Conservation (phyloP, 2,329 filamentous ascomycete species). For the Botrytis cinerea region DNA sequence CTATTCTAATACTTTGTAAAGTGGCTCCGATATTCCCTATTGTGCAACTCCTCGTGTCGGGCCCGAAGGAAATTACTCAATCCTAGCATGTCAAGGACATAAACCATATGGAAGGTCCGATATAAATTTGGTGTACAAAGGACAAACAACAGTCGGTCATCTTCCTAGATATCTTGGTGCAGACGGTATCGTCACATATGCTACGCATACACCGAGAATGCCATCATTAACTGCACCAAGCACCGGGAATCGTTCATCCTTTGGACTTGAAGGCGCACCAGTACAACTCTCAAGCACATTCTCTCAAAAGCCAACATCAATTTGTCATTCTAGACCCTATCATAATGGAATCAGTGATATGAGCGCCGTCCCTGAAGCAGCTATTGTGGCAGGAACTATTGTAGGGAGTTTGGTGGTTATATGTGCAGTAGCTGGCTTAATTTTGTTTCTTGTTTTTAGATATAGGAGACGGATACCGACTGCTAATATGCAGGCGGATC, state of each 20-base stretch:
- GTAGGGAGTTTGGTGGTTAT: slow-evolving; percentile 6
- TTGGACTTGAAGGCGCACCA: not conserved
- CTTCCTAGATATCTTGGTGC: slow-evolving; percentile 26
- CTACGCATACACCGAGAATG: slow-evolving; percentile 17
- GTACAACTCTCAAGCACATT: not conserved
- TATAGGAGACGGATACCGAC: not conserved
- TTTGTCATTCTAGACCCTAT: not conserved
- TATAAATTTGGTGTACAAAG: slow-evolving; percentile 12
- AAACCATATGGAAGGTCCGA: slow-evolving; percentile 12
- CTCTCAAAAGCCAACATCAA: not conserved
- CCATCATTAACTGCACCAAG: not conserved
- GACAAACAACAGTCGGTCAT: slow-evolving; percentile 26
- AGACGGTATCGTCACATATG: slow-evolving; percentile 27
- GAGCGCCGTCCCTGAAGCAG: not conserved
- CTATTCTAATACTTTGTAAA: not conserved
- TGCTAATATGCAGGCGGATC: slow-evolving; percentile 25
- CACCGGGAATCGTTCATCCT: not conserved
- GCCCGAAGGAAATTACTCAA: slow-evolving; percentile 23
- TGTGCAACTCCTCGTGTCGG: slow-evolving; percentile 27
- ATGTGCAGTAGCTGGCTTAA: not conserved
- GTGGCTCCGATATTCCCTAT: slow-evolving; percentile 25
- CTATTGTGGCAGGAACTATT: slow-evolving; percentile 4
- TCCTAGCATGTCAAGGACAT: slow-evolving; percentile 26
- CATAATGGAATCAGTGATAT: not conserved
- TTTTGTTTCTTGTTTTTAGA: not conserved